phyloP scores from a whole-genome alignment of 805 yeast species.

The Ogataea chonburiensis region DNA sequence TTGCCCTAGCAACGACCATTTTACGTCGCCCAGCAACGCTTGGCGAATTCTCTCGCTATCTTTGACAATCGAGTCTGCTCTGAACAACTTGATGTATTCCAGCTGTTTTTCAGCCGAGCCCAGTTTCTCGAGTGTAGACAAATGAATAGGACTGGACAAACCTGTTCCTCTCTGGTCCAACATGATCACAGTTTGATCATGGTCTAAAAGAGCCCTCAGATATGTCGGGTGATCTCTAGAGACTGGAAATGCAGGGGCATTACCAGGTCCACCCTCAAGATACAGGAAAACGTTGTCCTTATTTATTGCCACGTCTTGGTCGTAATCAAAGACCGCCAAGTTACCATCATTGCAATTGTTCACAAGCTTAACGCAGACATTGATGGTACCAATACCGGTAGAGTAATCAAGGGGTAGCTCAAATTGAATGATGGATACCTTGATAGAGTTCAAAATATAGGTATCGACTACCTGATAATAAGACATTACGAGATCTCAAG shows the following conservation, averaged over 20 bases:
- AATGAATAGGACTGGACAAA: conserved; percentile 46
- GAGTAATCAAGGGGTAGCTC: conserved; percentile 31
- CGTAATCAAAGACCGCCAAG: conserved; percentile 6
- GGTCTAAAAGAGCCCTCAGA: conserved; percentile 19
- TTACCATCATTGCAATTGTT: conserved; percentile 13
- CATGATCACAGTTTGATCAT: conserved; percentile 32
- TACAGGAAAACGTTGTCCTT: conserved; percentile 34
- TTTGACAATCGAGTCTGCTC: conserved; percentile 53
- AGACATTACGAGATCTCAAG: not conserved
- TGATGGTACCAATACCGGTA: conserved; percentile 8
- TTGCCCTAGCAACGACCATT: conserved; percentile 57
- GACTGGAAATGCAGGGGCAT: conserved; percentile 35
- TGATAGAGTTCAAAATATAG: conserved; percentile 18
- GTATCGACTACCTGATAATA: conserved; percentile 17
- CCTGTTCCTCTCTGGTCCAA: conserved; percentile 68
- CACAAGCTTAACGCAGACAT: conserved; percentile 23
- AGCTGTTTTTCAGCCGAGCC: conserved; percentile 34
- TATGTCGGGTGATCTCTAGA: conserved; percentile 16
- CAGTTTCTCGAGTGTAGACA: conserved; percentile 21
- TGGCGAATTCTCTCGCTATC: conserved; percentile 49
- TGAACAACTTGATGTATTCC: conserved; percentile 42
- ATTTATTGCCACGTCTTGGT: conserved; percentile 27
- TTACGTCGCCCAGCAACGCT: conserved; percentile 28
- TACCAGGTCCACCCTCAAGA: conserved; percentile 59
- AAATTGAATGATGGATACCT: conserved; percentile 25